A percentile compares a stretch with the other conserved stretches of the same genome.
Evolutionary conservation across 2,329 filamentous ascomycete genomes (phyloP).

Genomic region (Cladosporium sp.): DNA sequence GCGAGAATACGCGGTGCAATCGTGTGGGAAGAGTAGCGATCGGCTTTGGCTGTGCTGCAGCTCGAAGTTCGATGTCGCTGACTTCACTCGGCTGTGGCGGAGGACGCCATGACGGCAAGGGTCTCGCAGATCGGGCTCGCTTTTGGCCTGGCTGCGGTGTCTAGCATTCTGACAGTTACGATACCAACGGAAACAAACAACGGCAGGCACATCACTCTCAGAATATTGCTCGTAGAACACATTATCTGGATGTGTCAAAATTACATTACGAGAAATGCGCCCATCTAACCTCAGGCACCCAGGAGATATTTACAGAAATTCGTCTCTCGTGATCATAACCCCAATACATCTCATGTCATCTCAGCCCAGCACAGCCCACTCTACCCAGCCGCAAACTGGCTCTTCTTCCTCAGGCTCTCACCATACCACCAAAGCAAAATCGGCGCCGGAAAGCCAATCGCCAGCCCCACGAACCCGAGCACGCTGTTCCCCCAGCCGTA

Average conservation of each 20-base stretch:
- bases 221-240: background rate
- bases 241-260: background rate
- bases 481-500: conserved; percentile 49
- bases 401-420: conserved; percentile 30
- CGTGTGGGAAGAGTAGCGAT: background rate
- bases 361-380: background rate
- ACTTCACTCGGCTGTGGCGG: conserved; percentile 1
- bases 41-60: background rate
- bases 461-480: conserved; percentile 51
- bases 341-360: conserved; percentile 4
- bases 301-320: conserved; percentile 6
- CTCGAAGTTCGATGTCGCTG: background rate
- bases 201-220: too few relatives aligned
- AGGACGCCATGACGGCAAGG: background rate
- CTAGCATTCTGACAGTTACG: too few relatives aligned
- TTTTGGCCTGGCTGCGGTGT: too few relatives aligned
- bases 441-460: conserved; percentile 45
- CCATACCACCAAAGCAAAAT: conserved; percentile 41
- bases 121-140: too few relatives aligned
- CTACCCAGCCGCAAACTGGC: conserved; percentile 30
- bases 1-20: conserved; percentile 15
- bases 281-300: background rate
- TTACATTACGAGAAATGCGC: background rate
- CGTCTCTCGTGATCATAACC: conserved; percentile 8
- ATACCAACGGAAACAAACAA: background rate